A percentile compares a stretch with the other conserved stretches of the same genome.
Evolutionary conservation across 2,329 filamentous ascomycete genomes (phyloP).

Genomic region (Scedosporium boydii): DNA sequence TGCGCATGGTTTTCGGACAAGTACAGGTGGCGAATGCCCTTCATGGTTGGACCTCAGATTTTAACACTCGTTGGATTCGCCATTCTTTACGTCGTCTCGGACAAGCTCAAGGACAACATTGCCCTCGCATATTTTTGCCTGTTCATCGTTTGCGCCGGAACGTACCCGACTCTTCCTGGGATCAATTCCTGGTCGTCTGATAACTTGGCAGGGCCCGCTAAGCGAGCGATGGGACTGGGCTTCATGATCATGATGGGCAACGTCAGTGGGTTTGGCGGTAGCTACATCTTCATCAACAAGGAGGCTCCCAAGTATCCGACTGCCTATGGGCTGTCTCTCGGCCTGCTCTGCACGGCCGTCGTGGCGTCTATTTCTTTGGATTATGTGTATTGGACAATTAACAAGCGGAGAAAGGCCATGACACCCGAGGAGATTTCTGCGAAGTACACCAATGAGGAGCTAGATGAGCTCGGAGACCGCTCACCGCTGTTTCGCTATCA

Average conservation of each 20-base stretch:
- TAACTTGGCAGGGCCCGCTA: constrained; percentile 19
- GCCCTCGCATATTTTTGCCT: constrained; percentile 12
- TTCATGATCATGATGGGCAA: constrained; percentile 15
- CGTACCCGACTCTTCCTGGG: constrained; percentile 11
- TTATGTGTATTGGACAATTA: neutral
- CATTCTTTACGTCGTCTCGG: constrained; percentile 13
- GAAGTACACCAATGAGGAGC: neutral
- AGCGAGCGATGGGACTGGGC: constrained; percentile 20
- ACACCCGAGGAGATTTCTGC: neutral
- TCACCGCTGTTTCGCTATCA: neutral
- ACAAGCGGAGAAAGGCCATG: neutral
- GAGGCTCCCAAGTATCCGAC: constrained; percentile 23
- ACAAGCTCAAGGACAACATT: constrained; percentile 12
- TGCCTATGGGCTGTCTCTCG: constrained; percentile 25
- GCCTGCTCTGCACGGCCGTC: constrained; percentile 8
- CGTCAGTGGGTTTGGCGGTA: constrained; percentile 2
- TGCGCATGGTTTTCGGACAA: constrained; percentile 19
- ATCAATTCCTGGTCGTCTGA: constrained; percentile 19
- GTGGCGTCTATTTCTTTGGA: neutral
- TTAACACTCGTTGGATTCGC: constrained; percentile 20
- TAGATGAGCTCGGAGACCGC: constrained; percentile 10
- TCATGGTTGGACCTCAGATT: constrained; percentile 19
- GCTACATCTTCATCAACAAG: constrained; percentile 5
- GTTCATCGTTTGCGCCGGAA: neutral
- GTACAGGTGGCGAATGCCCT: constrained; percentile 23